Evolutionary conservation across 345 rosid species (phyloP).

Genomic region (Abelmoschus esculentus): DNA sequence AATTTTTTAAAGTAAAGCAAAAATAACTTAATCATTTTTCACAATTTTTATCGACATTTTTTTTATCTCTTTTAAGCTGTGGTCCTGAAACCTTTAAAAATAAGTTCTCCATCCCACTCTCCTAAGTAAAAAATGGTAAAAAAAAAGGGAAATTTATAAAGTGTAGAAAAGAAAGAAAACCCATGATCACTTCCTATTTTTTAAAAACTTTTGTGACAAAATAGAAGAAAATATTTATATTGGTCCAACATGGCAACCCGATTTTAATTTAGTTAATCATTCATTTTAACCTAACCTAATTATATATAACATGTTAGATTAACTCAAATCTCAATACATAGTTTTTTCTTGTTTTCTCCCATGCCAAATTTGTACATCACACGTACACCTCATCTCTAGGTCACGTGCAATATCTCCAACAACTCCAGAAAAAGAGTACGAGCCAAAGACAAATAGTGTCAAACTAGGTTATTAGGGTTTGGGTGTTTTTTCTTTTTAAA

Average conservation of each 20-base stretch:
- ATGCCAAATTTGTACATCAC: conserved; percentile 21
- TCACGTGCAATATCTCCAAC: conserved; percentile 28
- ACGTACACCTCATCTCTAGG: conserved; percentile 22
- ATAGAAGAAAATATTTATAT: background rate
- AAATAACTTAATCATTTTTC: no score
- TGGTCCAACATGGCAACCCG: conserved; percentile 21
- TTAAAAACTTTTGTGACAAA: background rate
- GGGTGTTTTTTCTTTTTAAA: conserved; percentile 7
- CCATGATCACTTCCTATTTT: background rate
- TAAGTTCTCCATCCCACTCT: no score
- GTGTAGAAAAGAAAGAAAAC: background rate
- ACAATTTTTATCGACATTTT: no score
- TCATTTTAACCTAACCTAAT: background rate
- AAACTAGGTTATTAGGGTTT: conserved; percentile 28
- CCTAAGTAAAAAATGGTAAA: background rate
- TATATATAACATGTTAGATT: no score
- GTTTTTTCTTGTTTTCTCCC: no score
- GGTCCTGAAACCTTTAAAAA: no score
- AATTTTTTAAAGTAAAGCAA: no score
- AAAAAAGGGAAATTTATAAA: background rate
- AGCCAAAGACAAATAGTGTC: conserved; percentile 5
- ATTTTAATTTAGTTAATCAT: no score
- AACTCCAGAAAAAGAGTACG: conserved; percentile 18
- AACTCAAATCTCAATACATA: background rate
- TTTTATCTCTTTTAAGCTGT: no score